These are phyloP conservation scores for Aureobasidium namibiae DNA, from an alignment of 2,329 filamentous ascomycete species.

Conservation along the genomic window DNA sequence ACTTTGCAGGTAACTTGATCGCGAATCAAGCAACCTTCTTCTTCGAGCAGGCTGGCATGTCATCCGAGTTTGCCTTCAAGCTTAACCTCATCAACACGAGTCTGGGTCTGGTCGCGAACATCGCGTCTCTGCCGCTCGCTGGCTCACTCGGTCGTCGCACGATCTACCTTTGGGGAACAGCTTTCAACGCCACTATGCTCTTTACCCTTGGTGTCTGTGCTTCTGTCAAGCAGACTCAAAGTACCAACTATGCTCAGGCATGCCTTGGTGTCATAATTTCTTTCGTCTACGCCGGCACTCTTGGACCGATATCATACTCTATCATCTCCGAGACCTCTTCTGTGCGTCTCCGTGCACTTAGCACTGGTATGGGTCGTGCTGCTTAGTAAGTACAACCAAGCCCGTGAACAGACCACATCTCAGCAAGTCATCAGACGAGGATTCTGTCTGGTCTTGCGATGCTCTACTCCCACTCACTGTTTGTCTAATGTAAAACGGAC, in stretches of 20 bases:
- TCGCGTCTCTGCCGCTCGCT: conserved; percentile 59
- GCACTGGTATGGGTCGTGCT: conserved; percentile 55
- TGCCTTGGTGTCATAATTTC: conserved; percentile 57
- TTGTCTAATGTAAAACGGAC: no score
- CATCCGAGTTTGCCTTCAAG: conserved; percentile 47
- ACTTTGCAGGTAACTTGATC: conserved; percentile 53
- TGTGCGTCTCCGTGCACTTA: conserved; percentile 55
- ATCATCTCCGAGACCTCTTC: conserved; percentile 60
- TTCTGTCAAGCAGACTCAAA: conserved; percentile 35
- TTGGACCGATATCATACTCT: conserved; percentile 57
- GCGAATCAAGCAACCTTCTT: conserved; percentile 57
- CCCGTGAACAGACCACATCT: no score
- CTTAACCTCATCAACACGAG: conserved; percentile 57
- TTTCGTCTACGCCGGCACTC: conserved; percentile 54
- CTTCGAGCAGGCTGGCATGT: conserved; percentile 56
- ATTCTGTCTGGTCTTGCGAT: no score
- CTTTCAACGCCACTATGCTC: conserved; percentile 47
- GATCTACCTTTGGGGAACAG: conserved; percentile 55
- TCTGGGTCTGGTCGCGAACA: conserved; percentile 53
- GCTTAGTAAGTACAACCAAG: no score
- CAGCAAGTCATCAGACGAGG: no score
- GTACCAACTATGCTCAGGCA: conserved; percentile 48
- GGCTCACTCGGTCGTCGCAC: conserved; percentile 55
- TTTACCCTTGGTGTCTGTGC: conserved; percentile 52
- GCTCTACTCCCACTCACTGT: no score